Percentiles rank a stretch among this genome's conserved stretches.
phyloP scores from a whole-genome alignment of 495 filamentous ascomycete species.

The Daldinia decipiens region DNA sequence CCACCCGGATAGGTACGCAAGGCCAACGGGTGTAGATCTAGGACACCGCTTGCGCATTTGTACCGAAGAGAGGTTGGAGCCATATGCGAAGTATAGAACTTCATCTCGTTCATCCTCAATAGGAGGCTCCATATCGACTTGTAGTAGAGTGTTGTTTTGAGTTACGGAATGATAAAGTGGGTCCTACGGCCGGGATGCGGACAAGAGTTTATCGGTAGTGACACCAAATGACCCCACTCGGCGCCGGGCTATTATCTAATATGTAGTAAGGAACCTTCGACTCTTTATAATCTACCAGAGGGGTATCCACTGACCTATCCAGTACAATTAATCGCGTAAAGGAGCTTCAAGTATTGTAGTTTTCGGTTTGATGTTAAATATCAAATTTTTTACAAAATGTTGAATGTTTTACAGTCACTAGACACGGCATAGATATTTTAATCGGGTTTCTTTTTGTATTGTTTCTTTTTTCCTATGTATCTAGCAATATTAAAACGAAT shows the following conservation, averaged over 20 bases:
- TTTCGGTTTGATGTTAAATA: neutral
- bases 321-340: too few species aligned
- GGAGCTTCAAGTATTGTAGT: too few species aligned
- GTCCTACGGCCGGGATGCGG: neutral
- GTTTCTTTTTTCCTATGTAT: neutral
- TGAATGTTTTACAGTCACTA: neutral
- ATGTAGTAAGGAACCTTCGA: neutral
- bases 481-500: neutral
- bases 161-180: neutral
- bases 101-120: neutral
- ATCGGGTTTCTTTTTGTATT: neutral
- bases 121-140: slow-evolving; percentile 10
- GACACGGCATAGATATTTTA: neutral
- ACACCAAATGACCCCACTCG: neutral
- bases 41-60: slow-evolving; percentile 57
- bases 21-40: slow-evolving; percentile 46
- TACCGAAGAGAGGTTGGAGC: slow-evolving; percentile 54
- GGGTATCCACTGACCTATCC: too few species aligned
- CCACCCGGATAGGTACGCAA: slow-evolving; percentile 52
- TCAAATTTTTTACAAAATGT: too few species aligned
- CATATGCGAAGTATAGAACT: slow-evolving; percentile 54
- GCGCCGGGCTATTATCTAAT: neutral
- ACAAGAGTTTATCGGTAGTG: neutral
- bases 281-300: neutral
- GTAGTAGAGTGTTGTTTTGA: neutral